Evolutionary conservation across 345 rosid genomes (phyloP).

Genomic region (Geranium brycei): DNA sequence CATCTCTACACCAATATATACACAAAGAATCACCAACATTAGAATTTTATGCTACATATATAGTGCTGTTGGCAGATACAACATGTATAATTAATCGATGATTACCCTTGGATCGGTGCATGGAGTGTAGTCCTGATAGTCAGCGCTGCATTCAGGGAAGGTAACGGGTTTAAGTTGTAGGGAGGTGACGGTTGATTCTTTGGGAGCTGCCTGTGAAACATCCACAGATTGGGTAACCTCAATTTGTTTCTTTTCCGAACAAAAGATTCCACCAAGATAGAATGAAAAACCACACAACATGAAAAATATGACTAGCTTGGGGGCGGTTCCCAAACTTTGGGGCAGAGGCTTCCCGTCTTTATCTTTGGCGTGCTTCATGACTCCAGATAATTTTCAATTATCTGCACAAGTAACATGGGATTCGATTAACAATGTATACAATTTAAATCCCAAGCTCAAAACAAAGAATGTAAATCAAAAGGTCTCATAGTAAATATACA

Average conservation of each 20-base stretch:
- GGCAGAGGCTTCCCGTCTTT: constrained; percentile 64
- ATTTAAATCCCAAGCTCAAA: no score
- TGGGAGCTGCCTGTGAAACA: constrained; percentile 30
- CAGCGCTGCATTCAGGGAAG: constrained; percentile 69
- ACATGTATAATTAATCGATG: background rate
- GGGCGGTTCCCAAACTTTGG: constrained; percentile 31
- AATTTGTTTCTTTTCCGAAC: constrained; percentile 34
- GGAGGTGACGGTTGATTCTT: constrained; percentile 28
- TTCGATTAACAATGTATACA: no score
- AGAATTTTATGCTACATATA: background rate
- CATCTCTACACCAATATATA: constrained; percentile 51
- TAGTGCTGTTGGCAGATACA: background rate
- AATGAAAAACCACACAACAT: constrained; percentile 70
- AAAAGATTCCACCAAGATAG: constrained; percentile 78
- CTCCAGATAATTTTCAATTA: constrained; percentile 9
- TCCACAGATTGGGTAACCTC: constrained; percentile 17
- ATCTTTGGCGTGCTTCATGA: constrained; percentile 47
- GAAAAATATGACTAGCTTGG: constrained; percentile 35
- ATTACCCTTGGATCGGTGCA: constrained; percentile 95
- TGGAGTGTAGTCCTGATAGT: constrained; percentile 90
- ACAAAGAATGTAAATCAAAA: no score
- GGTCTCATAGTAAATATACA: no score
- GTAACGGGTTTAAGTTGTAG: constrained; percentile 41
- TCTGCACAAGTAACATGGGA: constrained; percentile 18
- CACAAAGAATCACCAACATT: background rate